Evolutionary conservation across 306 rosid species (phyloP), one percentile per base, ranked within the genome.

Genomic region (Prunus padus): DNA sequence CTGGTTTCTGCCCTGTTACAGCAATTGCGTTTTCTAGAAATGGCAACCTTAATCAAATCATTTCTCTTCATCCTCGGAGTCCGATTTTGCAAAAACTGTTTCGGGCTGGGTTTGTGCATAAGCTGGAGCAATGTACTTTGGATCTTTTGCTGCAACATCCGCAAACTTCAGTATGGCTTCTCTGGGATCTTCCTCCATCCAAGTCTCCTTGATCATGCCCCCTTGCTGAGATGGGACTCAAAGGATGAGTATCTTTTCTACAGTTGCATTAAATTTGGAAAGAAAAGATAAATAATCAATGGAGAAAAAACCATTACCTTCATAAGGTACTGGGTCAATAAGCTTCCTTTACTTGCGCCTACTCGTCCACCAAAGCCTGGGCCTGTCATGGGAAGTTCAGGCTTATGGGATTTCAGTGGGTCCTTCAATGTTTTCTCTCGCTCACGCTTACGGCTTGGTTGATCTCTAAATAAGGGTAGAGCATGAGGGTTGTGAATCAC

Each of bases 131-230:
- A 92, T 94, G 87, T 76, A 92, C 79, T 91, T 94, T 8, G 96
- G 97, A 59, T 94, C 97, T 46, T 91, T 91, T 20, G 83, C 89
- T 57, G 98, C 98, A 68, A 6, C 92, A 82, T 95, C 98, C 19
- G 98, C 98, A 77, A 57, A 92, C 90, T 95, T 95, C 64, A 95
- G 87, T 83, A 92, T 92, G 81, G 98, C 98, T 80, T 92, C 97
- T 84, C 97, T 88, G 31, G 98, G 98, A 86, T 92, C 97, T 86
- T 95, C 98, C 7, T 95, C 97, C 98, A 95, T 95, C 97, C 98
- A 95, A 45, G 98, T 92, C 91, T 95, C 98, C 89, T 95, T 92
- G 79, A 94, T 95, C 93, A 95, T 70, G 55, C 95, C 98, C 14
- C 97, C 97, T 92, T 92, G 88, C 98, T 92, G 96, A 79, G 80